Base-by-base conservation (phyloP, 1,139 yeast species). In the Debaryomycetaceae sp. region DNA sequence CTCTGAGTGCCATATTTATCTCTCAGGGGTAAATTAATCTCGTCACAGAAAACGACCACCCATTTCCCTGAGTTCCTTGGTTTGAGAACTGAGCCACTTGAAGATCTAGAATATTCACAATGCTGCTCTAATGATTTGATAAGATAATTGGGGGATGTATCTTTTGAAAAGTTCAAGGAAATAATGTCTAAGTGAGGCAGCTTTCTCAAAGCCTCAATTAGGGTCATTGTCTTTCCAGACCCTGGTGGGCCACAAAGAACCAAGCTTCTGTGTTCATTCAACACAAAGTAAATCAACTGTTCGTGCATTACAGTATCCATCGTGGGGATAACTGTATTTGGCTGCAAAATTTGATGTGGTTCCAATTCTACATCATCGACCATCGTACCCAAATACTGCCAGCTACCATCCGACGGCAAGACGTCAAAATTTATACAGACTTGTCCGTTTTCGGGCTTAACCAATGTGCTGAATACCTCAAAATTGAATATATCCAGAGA, bases 161-260 rank as follows among this genome's bases (percentile, higher is more conserved):
- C 93, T 50, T 87, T 88, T 1, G 97, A 88, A 57, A 91, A 90
- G 57, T 90, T 91, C 52, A 93, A 65, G 1, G 89, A 80, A 2
- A 84, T 72, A 5, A 88, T 70, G 36, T 84, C 87, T 47, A 82
- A 68, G 24, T 75, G 70, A 0, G 83, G 76, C 0, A 85, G 72
- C 44, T 73, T 75, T 41, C 87, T 70, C 39, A 93, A 63, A 0
- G 90, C 83, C 44, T 85, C 82, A 52, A 87, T 75, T 27, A 93
- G 65, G 0, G 93, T 83, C 98, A 91, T 91, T 0, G 98, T 91
- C 59, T 93, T 93, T 50, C 99, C 99, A 0, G 97, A 86, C 3
- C 99, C 99, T 0, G 99, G 98, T 0, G 98, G 98, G 5, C 99
- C 99, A 66, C 97, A 90, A 33, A 93, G 70, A 31, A 93, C 70